Evolutionary conservation across 306 rosid genomes (phyloP), one percentile per base, ranked within the genome.

Genomic region (Acmispon strigosus): DNA sequence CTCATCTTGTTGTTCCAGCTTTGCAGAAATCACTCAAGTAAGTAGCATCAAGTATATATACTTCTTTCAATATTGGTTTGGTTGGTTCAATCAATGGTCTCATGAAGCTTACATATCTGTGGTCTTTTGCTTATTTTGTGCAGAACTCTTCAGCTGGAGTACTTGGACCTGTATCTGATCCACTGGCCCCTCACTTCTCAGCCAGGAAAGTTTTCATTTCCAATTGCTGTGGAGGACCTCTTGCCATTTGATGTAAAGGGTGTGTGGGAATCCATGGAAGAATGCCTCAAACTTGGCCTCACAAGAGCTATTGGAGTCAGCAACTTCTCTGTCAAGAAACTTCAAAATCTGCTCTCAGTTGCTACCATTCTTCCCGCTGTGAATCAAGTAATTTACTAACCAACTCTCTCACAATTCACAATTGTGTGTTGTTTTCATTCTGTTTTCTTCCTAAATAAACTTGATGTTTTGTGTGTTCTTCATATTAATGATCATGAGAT

Each of bases 241-340:
- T 48, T 83, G 49, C 81, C 87, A 32, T 67, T 83, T 10, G 84
- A 86, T 58, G 45, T 78, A 3, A 86, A 86, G 45, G 86, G 82
- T 19, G 87, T 86, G 2, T 86, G 90, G 87, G 62, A 74, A 34
- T 80, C 80, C 37, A 78, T 83, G 87, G 81, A 80, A 29, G 82
- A 86, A 2, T 65, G 79, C 17, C 78, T 75, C 13, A 83, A 32
- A 11, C 84, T 86, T 12, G 86, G 81, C 2, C 84, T 83, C 66
- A 72, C 87, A 0, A 83, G 37, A 69, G 76, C 85, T 22, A 83
- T 86, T 5, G 86, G 90, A 0, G 86, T 86, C 10, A 86, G 90
- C 80, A 86, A 86, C 71, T 86, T 83, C 84, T 83, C 87, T 2
- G 54, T 69, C 18, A 78, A 76, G 68, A 81, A 84, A 71, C 86